These are phyloP conservation scores for Microsporum audouinii DNA, from an alignment of 2,329 filamentous ascomycete species.

Conservation along the genomic window DNA sequence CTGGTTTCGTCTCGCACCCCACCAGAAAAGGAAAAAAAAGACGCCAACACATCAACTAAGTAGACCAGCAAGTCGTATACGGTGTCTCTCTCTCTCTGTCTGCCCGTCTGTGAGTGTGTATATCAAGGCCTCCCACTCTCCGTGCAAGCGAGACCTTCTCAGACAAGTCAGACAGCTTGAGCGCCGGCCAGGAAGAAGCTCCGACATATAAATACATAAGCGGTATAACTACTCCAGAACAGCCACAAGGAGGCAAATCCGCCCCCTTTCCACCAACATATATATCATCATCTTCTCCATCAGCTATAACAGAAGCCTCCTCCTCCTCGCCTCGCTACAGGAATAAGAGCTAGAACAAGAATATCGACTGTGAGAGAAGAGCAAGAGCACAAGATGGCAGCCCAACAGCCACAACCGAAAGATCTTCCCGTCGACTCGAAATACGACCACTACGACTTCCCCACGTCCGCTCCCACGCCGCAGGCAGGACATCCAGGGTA, in stretches of 20 bases:
- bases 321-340: not conserved
- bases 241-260: not conserved
- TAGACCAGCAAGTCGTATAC: too few relatives aligned
- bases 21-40: not conserved
- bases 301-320: not conserved
- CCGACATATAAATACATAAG: too few relatives aligned
- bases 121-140: too few relatives aligned
- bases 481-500: conserved; percentile 76
- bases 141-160: too few relatives aligned
- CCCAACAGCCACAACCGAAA: conserved; percentile 20
- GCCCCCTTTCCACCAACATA: not conserved
- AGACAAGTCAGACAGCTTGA: too few relatives aligned
- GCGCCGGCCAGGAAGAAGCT: too few relatives aligned
- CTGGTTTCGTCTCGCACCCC: not conserved
- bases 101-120: too few relatives aligned
- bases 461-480: conserved; percentile 58
- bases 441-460: conserved; percentile 94
- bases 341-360: not conserved
- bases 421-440: conserved; percentile 60
- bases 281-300: not conserved
- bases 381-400: conserved; percentile 1
- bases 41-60: too few relatives aligned
- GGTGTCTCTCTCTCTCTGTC: too few relatives aligned
- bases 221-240: too few relatives aligned
- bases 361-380: not conserved